These are phyloP conservation scores for Volutella citrinella DNA, from an alignment of 2,329 filamentous ascomycete species.

Conservation along the genomic window DNA sequence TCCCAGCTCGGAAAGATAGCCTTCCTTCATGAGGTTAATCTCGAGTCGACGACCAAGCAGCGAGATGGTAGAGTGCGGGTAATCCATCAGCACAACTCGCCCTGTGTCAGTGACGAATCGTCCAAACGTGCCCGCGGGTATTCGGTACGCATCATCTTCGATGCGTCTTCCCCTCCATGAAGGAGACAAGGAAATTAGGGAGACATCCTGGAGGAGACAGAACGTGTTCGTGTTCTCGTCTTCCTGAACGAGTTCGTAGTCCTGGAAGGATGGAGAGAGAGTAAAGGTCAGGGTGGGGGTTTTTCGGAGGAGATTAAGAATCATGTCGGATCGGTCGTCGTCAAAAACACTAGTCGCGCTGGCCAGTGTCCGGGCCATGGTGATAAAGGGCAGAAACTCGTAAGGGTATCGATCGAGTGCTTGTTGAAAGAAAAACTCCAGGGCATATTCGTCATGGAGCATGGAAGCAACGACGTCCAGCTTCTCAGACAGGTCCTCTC, in stretches of 20 bases:
- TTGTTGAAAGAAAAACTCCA: constrained; percentile 61
- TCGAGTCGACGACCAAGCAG: constrained; percentile 76
- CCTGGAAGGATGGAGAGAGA: constrained; percentile 68
- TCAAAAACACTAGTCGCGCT: constrained; percentile 30
- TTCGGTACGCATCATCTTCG: constrained; percentile 53
- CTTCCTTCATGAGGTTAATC: constrained; percentile 58
- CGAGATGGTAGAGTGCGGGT: constrained; percentile 74
- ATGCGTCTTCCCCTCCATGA: constrained; percentile 42
- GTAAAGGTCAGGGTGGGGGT: constrained; percentile 75
- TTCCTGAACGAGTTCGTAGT: constrained; percentile 76
- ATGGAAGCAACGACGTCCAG: constrained; percentile 34
- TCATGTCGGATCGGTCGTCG: constrained; percentile 42
- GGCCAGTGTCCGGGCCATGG: constrained; percentile 63
- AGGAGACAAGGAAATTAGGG: constrained; percentile 55
- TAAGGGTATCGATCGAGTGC: constrained; percentile 79
- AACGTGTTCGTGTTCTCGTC: constrained; percentile 84
- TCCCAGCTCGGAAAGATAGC: constrained; percentile 51
- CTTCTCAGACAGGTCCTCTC: constrained; percentile 28
- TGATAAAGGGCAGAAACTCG: constrained; percentile 76
- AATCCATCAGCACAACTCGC: constrained; percentile 73
- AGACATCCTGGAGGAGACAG: constrained; percentile 60
- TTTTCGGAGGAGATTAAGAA: constrained; percentile 63
- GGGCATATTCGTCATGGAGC: constrained; percentile 41
- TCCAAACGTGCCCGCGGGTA: constrained; percentile 65
- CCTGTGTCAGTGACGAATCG: constrained; percentile 75